Evolutionary conservation across 1,284 basidiomycete genomes (phyloP).

Genomic region (Boletus albobrunnescens): DNA sequence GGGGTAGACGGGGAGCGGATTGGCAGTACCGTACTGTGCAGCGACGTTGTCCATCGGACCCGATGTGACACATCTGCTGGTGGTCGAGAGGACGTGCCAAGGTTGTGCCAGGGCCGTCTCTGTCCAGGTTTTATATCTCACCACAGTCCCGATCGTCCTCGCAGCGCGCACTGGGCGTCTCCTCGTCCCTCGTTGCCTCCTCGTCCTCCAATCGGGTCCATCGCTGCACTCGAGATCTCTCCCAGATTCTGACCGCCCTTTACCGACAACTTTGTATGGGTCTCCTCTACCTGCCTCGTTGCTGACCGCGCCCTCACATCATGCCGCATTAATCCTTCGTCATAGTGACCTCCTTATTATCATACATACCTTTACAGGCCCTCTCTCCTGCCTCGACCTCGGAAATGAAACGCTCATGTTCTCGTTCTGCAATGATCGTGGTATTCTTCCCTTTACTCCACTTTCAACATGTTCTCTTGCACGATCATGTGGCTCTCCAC

Average conservation of each 20-base stretch:
- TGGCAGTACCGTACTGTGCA: slow-evolving; percentile 32
- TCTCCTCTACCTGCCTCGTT: slow-evolving; percentile 30
- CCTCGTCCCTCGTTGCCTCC: slow-evolving; percentile 32
- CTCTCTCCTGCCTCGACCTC: slow-evolving; percentile 27
- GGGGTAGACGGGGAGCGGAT: slow-evolving; percentile 35
- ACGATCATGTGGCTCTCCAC: slow-evolving; percentile 18
- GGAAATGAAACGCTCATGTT: slow-evolving; percentile 37
- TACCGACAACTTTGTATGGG: slow-evolving; percentile 26
- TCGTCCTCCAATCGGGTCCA: slow-evolving; percentile 12
- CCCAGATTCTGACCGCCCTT: slow-evolving; percentile 22
- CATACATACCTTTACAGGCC: slow-evolving; percentile 19
- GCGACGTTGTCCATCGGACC: slow-evolving; percentile 37
- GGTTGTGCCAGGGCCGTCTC: slow-evolving; percentile 25
- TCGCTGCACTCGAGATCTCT: slow-evolving; percentile 16
- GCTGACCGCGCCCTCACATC: slow-evolving; percentile 18
- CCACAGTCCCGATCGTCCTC: slow-evolving; percentile 10
- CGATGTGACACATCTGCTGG: slow-evolving; percentile 37
- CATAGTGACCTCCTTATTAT: slow-evolving; percentile 28
- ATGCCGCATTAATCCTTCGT: slow-evolving; percentile 17
- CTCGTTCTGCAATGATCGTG: slow-evolving; percentile 26
- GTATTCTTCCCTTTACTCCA: slow-evolving; percentile 28
- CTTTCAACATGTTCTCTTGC: slow-evolving; percentile 30
- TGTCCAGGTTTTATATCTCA: slow-evolving; percentile 30
- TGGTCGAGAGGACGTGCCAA: slow-evolving; percentile 33
- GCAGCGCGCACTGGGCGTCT: slow-evolving; percentile 23